These are phyloP conservation scores for Pyrenochaeta sp. DNA, from an alignment of 2,329 filamentous ascomycete genomes.

Conservation along the genomic window DNA sequence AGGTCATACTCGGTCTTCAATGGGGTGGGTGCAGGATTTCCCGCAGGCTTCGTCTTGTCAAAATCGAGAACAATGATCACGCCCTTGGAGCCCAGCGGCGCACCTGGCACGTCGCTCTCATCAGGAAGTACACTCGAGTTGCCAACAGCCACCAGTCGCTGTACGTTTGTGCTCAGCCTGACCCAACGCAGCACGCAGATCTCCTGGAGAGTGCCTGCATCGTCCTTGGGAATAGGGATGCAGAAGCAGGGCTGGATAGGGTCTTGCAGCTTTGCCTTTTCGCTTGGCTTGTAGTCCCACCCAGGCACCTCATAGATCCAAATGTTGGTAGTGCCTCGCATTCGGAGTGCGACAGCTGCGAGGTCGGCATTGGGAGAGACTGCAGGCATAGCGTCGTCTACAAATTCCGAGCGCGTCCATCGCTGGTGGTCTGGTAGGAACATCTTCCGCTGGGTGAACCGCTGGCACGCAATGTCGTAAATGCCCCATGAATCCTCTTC, in stretches of 20 bases:
- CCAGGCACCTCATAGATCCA: conserved; percentile 51
- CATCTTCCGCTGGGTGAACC: conserved; percentile 50
- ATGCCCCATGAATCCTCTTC: conserved; percentile 52
- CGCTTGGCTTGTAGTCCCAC: conserved; percentile 42
- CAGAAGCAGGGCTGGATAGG: conserved; percentile 50
- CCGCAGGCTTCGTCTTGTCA: conserved; percentile 38
- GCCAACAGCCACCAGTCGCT: conserved; percentile 50
- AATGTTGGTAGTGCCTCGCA: conserved; percentile 49
- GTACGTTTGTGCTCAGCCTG: conserved; percentile 33
- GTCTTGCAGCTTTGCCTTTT: conserved; percentile 34
- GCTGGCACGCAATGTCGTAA: conserved; percentile 49
- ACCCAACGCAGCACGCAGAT: conserved; percentile 50
- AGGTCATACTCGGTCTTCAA: conserved; percentile 47
- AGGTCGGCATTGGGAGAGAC: conserved; percentile 49
- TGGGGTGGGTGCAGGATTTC: conserved; percentile 29
- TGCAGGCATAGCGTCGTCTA: conserved; percentile 52
- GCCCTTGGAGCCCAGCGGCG: conserved; percentile 45
- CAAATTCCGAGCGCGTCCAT: conserved; percentile 49
- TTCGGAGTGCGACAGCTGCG: conserved; percentile 49
- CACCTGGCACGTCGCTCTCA: conserved; percentile 35
- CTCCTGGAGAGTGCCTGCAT: conserved; percentile 44
- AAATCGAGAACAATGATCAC: conserved; percentile 51
- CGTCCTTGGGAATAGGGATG: conserved; percentile 45
- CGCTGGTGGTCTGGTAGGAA: conserved; percentile 49
- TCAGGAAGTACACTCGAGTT: conserved; percentile 39